Evolutionary conservation across 768 basidiomycete genomes (phyloP).

Genomic region (Cystofilobasidium bisporidii): DNA sequence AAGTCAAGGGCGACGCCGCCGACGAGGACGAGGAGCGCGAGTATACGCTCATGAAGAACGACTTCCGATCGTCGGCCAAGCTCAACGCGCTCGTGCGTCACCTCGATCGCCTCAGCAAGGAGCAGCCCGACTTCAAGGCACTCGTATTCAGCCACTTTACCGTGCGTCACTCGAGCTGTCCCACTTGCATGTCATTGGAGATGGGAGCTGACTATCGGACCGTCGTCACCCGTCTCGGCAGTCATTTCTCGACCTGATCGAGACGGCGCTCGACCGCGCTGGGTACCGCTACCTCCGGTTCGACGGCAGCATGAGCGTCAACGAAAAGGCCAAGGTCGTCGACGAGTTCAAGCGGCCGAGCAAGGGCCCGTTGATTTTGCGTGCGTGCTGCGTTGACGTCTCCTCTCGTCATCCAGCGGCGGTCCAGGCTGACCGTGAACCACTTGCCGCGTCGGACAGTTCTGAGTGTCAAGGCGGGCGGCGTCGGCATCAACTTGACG

Average conservation of each 20-base stretch:
- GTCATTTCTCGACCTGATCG: slow-evolving; percentile 73
- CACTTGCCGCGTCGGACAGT: not conserved
- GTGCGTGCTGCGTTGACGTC: not conserved
- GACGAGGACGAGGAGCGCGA: slow-evolving; percentile 24
- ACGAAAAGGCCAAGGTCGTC: slow-evolving; percentile 64
- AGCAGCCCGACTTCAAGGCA: slow-evolving; percentile 57
- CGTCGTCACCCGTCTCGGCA: too few species aligned
- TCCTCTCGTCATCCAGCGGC: too few species aligned
- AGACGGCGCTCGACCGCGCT: slow-evolving; percentile 60
- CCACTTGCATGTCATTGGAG: not conserved
- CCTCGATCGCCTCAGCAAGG: slow-evolving; percentile 48
- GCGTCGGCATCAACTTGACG: slow-evolving; percentile 29
- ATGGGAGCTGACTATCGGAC: not conserved
- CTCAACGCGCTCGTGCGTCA: slow-evolving; percentile 68
- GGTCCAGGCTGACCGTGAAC: not conserved
- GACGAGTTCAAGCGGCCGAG: slow-evolving; percentile 63
- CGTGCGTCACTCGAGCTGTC: slow-evolving; percentile 16
- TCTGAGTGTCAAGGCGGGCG: slow-evolving; percentile 22
- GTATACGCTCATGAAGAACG: slow-evolving; percentile 54
- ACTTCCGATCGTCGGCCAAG: slow-evolving; percentile 85
- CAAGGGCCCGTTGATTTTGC: slow-evolving; percentile 49
- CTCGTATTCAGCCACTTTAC: slow-evolving; percentile 41
- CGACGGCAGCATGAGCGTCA: slow-evolving; percentile 85
- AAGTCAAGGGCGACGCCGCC: slow-evolving; percentile 28
- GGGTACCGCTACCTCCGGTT: slow-evolving; percentile 52